Base-by-base conservation (phyloP, 78 protist genomes). In the Protostelium mycophagum region DNA sequence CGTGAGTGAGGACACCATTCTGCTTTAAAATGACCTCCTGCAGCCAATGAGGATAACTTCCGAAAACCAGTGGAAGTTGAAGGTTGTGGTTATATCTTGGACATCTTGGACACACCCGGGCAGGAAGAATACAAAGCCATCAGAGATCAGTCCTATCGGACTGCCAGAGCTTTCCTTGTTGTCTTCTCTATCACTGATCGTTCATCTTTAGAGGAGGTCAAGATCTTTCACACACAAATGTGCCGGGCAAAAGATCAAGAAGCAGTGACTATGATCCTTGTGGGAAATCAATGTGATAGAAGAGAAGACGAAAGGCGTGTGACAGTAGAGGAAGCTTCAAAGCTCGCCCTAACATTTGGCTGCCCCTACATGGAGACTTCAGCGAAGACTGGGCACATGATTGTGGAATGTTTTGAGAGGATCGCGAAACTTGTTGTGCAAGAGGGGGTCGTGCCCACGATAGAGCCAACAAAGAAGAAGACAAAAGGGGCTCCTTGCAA, bases 221-320 rank as follows among this genome's bases (percentile, higher is more conserved):
- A 51, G 16, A 51, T 16, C 16, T 5, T 16, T 25, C 73, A 51
- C 16, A 51, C 73, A 16, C 73, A 16, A 5, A 51, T 51, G 31
- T 25, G 5, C 31, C 5, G 73, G 16, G 16, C 73, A 51, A 51
- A 51, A 51, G 73, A 51, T 16, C 31, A 25, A 25, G 73, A 51
- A 25, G 5, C 73, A 5, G 73, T 51, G 37, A 93, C 93, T 36
- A 90, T 89, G 36, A 96, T 96, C 16, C 36, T 96, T 28, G 86
- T 88, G 34, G 99, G 97, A 34, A 97, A 97, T 93, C 96, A 97
- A 89, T 90, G 93, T 37, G 99, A 96, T 87, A 93, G 95, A 37
- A 83, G 95, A 38, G 96, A 92, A 28, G 73, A 5, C 5, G 96
- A 95, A 36, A 83, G 97, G 34, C 63, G 89, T 73, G 96, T 95